Base-by-base conservation (phyloP, 306 rosid species). In the Medicago ruthenica region DNA sequence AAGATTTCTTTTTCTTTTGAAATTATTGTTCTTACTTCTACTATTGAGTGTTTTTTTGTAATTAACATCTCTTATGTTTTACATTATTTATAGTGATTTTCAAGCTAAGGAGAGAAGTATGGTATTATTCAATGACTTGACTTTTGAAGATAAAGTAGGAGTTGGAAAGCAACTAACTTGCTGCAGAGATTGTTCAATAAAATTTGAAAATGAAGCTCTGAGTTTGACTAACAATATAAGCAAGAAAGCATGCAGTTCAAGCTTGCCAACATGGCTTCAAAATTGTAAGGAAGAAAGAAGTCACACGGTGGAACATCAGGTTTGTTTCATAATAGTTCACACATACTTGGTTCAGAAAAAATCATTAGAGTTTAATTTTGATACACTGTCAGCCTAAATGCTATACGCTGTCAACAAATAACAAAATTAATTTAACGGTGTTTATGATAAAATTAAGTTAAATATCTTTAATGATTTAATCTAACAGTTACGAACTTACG, bases 251-350 rank as follows among this genome's bases (percentile, higher is more conserved):
- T 75, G 70, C 63, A 74, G 39, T 79, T 48, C 90, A 42, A 83
- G 44, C 78, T 86, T 90, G 57, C 96, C 94, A 60, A 39, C 82
- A 24, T 93, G 98, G 96, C 96, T 90, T 68, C 88, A 83, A 87
- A 86, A 79, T 73, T 85, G 79, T 44, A 90, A 84, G 76, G 84
- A 90, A 71, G 91, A 89, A 64, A 83, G 21, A 71, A 83, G 60
- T 62, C 70, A 79, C 59, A 59, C 65, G 17, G 45, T 53, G 24
- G 83, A 74, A 21, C 80, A 84, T 81, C 83, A 88, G 92, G 92
- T 79, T 69, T 50, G 67, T 61, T 11, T 81, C 20, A 13, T 53
- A 16, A 10, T 37, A 11, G 14, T 17, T 42, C 47, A 9, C 47
- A 42, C 67, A 13, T 40, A 57, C 7, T 39, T 66, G 0, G 7